These are phyloP conservation scores for Rhypophila decipiens DNA, from an alignment of 495 filamentous ascomycete genomes.

Conservation along the genomic window DNA sequence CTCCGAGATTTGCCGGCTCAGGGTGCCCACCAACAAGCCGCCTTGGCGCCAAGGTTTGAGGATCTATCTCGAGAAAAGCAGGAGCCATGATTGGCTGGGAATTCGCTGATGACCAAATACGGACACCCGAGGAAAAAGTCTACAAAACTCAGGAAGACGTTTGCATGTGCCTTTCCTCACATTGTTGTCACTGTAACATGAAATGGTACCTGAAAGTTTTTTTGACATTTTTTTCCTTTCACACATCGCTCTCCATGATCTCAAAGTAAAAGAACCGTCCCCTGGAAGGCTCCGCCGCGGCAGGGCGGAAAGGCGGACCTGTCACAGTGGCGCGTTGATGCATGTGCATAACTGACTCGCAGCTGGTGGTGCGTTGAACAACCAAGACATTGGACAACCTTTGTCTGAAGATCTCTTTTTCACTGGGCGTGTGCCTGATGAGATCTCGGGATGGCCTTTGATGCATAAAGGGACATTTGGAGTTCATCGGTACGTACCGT, in stretches of 20 bases:
- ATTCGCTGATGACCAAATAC: too few species aligned
- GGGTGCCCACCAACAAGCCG: background rate
- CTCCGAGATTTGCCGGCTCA: conserved; percentile 25
- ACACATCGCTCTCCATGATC: too few species aligned
- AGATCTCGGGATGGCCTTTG: conserved; percentile 6
- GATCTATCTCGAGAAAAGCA: too few species aligned
- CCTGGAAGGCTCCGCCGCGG: background rate
- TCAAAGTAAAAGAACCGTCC: background rate
- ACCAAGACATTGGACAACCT: conserved; percentile 10
- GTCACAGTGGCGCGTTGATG: conserved; percentile 19
- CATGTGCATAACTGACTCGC: conserved; percentile 28
- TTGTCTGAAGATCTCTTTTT: conserved; percentile 1
- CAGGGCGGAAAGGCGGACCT: conserved; percentile 9
- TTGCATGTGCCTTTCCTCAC: too few species aligned
- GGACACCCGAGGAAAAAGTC: too few species aligned
- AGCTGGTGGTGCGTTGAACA: background rate
- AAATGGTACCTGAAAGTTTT: too few species aligned
- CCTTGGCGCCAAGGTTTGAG: too few species aligned
- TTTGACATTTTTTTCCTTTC: too few species aligned
- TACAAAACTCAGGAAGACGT: too few species aligned
- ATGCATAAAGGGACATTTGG: too few species aligned
- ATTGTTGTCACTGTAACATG: too few species aligned
- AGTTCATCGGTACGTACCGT: conserved; percentile 11
- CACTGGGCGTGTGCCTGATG: background rate
- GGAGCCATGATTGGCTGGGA: too few species aligned